These are phyloP conservation scores for Neurospora sp. DNA, from an alignment of 495 filamentous ascomycete species.

Conservation along the genomic window DNA sequence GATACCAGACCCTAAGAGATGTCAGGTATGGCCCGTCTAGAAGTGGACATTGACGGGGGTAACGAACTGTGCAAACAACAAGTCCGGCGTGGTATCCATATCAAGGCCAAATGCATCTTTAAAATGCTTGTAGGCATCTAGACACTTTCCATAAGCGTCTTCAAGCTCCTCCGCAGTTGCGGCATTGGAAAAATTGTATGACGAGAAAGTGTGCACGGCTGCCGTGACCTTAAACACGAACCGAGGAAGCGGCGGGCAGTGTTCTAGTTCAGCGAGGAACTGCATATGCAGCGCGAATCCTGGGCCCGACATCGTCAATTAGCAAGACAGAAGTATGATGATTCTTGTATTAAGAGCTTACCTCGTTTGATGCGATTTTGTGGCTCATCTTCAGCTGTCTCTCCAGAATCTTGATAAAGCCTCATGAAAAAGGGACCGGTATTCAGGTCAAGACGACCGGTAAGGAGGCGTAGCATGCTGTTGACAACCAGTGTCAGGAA, in stretches of 20 bases:
- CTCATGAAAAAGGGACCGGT: conserved; percentile 19
- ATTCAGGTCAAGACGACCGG: conserved; percentile 17
- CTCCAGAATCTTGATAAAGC: conserved; percentile 5
- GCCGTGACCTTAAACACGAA: conserved; percentile 20
- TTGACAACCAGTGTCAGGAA: not conserved
- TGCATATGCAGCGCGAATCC: conserved; percentile 16
- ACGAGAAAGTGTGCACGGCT: conserved; percentile 15
- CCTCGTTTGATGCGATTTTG: conserved; percentile 17
- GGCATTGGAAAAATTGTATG: conserved; percentile 17
- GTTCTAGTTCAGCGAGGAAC: conserved; percentile 14
- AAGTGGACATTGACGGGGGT: not conserved
- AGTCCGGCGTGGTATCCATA: conserved; percentile 5
- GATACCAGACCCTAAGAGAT: conserved; percentile 17
- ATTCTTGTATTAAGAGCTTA: not conserved
- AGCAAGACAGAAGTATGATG: not conserved
- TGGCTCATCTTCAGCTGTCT: conserved; percentile 14
- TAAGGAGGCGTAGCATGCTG: conserved; percentile 15
- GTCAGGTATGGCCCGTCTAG: not conserved
- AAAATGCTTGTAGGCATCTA: conserved; percentile 5
- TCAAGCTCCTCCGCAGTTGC: conserved; percentile 20
- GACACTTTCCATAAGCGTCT: conserved; percentile 14
- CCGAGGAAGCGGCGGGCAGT: conserved; percentile 10
- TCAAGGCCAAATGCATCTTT: not conserved
- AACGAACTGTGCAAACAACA: conserved; percentile 16
- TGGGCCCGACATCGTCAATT: not conserved